These are phyloP conservation scores for Colletotrichum lentis DNA, from an alignment of 2,329 filamentous ascomycete species.

Conservation along the genomic window DNA sequence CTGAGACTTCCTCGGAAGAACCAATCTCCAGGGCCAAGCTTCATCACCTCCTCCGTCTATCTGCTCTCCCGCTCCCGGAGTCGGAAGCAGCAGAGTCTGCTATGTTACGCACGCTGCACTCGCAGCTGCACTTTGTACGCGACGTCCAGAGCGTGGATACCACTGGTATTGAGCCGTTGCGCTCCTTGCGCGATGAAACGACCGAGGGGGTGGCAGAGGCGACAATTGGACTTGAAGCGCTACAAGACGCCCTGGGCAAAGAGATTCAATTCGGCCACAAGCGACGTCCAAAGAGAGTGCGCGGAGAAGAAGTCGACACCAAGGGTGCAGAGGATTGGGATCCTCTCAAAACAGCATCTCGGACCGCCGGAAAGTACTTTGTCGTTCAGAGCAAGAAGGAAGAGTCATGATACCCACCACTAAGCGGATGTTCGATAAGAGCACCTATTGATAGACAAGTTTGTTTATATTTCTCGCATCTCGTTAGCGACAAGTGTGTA, in stretches of 20 bases:
- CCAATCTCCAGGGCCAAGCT: conserved; percentile 73
- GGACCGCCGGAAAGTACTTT: conserved; percentile 76
- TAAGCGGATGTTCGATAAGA: conserved; percentile 21
- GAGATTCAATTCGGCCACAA: conserved; percentile 70
- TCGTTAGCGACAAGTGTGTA: conserved; percentile 11
- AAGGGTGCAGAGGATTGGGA: conserved; percentile 72
- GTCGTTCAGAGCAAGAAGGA: conserved; percentile 71
- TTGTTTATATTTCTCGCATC: conserved; percentile 22
- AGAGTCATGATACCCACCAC: conserved; percentile 33
- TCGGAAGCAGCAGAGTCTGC: conserved; percentile 67
- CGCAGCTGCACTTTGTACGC: conserved; percentile 90
- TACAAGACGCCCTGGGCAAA: conserved; percentile 63
- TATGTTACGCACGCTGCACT: conserved; percentile 78
- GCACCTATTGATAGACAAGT: conserved; percentile 13
- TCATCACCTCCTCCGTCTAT: conserved; percentile 85
- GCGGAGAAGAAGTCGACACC: conserved; percentile 48
- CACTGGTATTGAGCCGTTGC: conserved; percentile 73
- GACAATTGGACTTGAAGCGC: conserved; percentile 65
- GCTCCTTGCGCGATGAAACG: conserved; percentile 84
- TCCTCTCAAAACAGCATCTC: conserved; percentile 70
- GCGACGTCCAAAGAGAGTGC: conserved; percentile 53
- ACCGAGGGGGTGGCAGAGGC: conserved; percentile 60
- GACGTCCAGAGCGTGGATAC: conserved; percentile 84
- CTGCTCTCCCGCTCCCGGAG: conserved; percentile 80
- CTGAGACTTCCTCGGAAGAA: conserved; percentile 45